Percentiles rank a stretch among this genome's conserved stretches.
Conservation (phyloP, 1,284 basidiomycete species). For the Tausonia pullulans region DNA sequence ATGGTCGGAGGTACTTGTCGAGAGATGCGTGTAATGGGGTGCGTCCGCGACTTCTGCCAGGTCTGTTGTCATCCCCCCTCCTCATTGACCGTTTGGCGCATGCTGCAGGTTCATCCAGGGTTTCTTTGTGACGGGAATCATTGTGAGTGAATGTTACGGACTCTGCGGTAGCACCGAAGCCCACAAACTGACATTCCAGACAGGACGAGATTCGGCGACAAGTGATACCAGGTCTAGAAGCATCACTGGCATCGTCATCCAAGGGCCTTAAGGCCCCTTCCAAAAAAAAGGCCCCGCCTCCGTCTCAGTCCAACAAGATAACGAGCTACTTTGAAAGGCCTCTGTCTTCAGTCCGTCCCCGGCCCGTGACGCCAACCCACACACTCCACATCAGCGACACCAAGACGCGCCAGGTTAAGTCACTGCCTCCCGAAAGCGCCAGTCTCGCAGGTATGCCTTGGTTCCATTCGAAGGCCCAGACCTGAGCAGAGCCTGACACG, state of each 20-base stretch:
- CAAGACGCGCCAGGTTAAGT: constrained; percentile 7
- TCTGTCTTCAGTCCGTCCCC: neutral
- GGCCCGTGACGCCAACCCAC: constrained; percentile 1
- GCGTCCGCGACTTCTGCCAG: neutral
- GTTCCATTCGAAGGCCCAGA: neutral
- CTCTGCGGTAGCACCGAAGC: too few species aligned
- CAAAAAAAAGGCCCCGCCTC: neutral
- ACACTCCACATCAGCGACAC: constrained; percentile 10
- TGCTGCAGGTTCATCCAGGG: constrained; percentile 5
- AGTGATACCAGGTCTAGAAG: neutral
- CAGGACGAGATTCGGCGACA: constrained; percentile 15
- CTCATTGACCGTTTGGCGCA: too few species aligned
- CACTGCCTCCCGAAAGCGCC: constrained; percentile 10
- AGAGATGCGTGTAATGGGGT: constrained; percentile 17
- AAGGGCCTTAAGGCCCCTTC: neutral
- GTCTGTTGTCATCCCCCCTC: neutral
- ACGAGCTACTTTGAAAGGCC: constrained; percentile 5
- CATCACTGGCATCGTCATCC: neutral
- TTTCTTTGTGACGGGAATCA: constrained; percentile 11
- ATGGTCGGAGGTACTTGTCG: constrained; percentile 10
- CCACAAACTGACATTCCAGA: neutral
- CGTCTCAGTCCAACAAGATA: constrained; percentile 2
- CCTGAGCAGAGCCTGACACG: too few species aligned
- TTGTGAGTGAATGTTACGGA: neutral
- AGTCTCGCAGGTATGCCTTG: constrained; percentile 3